A percentile compares a stretch with the other conserved stretches of the same genome.
Conservation (phyloP, 225 moss, liverwort and hornwort species). For the Lunularia cruciata region DNA sequence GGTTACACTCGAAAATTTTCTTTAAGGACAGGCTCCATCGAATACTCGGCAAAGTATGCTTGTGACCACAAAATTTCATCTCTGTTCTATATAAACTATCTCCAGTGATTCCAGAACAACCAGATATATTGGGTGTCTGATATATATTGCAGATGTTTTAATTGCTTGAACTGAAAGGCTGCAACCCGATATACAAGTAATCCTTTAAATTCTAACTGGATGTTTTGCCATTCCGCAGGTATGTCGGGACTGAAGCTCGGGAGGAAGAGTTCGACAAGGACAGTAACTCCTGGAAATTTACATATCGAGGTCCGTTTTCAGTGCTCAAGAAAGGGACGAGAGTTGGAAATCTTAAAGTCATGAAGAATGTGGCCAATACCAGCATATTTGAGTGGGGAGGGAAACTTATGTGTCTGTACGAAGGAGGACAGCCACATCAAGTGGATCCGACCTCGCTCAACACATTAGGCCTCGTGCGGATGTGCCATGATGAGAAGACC, state of each 20-base stretch:
- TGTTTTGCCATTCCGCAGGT: slow-evolving; percentile 28
- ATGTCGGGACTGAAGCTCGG: slow-evolving; percentile 35
- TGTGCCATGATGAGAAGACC: not conserved
- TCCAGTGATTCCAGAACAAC: too few species aligned
- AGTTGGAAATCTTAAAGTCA: slow-evolving; percentile 35
- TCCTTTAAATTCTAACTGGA: too few species aligned
- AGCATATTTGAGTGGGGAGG: slow-evolving; percentile 41
- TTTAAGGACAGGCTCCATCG: slow-evolving; percentile 19
- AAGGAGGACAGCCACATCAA: slow-evolving; percentile 36
- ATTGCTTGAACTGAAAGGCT: too few species aligned
- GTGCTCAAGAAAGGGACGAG: slow-evolving; percentile 30
- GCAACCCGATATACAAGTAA: too few species aligned
- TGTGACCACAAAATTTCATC: not conserved
- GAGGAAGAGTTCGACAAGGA: slow-evolving; percentile 38
- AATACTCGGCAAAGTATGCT: slow-evolving; percentile 39
- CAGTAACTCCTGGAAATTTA: slow-evolving; percentile 41
- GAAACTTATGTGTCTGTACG: slow-evolving; percentile 31
- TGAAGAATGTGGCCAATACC: slow-evolving; percentile 50
- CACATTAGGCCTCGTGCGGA: slow-evolving; percentile 31
- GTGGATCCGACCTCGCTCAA: slow-evolving; percentile 33
- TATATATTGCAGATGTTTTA: too few species aligned
- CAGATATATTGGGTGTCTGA: too few species aligned
- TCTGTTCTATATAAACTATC: too few species aligned
- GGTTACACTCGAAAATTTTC: slow-evolving; percentile 46
- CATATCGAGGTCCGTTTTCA: slow-evolving; percentile 40